phyloP scores from a whole-genome alignment of 176 grass and related monocot species.

The Aegilops sharonensis region DNA sequence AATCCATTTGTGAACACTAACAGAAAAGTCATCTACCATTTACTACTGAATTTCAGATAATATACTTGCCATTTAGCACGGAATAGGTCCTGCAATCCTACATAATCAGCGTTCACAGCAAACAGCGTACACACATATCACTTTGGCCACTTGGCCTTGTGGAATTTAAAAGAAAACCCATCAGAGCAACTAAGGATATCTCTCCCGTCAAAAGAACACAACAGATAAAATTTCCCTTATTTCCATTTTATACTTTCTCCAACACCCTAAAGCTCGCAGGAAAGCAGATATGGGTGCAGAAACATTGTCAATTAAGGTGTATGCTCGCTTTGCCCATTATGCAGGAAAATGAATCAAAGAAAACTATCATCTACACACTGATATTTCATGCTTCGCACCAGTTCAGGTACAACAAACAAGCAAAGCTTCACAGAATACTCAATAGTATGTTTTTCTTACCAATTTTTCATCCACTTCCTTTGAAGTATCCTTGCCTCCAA shows the following conservation, averaged over 20 bases:
- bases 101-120: neutral
- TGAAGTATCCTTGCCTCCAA: constrained; percentile 24
- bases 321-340: neutral
- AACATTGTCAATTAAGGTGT: neutral
- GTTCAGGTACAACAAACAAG: constrained; percentile 22
- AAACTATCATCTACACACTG: neutral
- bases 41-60: constrained; percentile 5
- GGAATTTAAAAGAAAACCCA: neutral
- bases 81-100: constrained; percentile 8
- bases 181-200: constrained; percentile 19
- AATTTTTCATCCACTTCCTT: constrained; percentile 44
- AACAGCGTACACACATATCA: constrained; percentile 6
- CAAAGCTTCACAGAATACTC: constrained; percentile 21
- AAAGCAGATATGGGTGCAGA: neutral
- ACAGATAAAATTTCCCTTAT: neutral
- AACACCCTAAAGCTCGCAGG: constrained; percentile 1
- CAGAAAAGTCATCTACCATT: constrained; percentile 4
- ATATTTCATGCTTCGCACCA: constrained; percentile 19
- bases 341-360: neutral
- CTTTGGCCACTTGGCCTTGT: constrained; percentile 5
- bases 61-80: neutral
- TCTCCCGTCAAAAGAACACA: neutral
- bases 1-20: neutral
- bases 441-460: constrained; percentile 47
- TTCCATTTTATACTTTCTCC: constrained; percentile 11